Evolutionary conservation across 495 filamentous ascomycete genomes (phyloP).

Genomic region (Tuber magnatum): DNA sequence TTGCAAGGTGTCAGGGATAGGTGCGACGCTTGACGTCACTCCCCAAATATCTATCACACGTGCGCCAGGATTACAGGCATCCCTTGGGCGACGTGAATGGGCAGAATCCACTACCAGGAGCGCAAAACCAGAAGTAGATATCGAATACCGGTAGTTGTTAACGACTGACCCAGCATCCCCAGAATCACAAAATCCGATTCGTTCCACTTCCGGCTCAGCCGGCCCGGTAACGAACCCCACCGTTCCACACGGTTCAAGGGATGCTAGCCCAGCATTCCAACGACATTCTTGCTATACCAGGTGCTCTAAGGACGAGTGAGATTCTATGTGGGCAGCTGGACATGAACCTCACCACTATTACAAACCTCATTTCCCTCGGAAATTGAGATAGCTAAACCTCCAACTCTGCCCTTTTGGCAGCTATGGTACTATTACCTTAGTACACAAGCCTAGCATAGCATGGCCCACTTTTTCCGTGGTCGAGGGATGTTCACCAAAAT

Average conservation of each 20-base stretch:
- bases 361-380: neutral
- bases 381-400: neutral
- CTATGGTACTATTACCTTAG: neutral
- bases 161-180: too few species aligned
- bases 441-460: neutral
- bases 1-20: neutral
- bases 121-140: too few species aligned
- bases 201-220: too few species aligned
- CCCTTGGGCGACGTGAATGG: too few species aligned
- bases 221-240: too few species aligned
- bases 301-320: neutral
- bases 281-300: neutral
- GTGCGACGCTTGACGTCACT: neutral
- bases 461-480: neutral
- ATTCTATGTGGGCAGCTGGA: neutral
- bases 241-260: too few species aligned
- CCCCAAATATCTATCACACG: neutral
- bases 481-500: neutral
- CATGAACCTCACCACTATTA: neutral
- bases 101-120: too few species aligned
- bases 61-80: neutral
- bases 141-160: too few species aligned
- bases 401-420: neutral
- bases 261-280: neutral
- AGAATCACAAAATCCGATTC: too few species aligned